Percentiles rank a stretch among this genome's conserved stretches.
phyloP scores from a whole-genome alignment of 495 filamentous ascomycete genomes.

The Talaromyces liani region DNA sequence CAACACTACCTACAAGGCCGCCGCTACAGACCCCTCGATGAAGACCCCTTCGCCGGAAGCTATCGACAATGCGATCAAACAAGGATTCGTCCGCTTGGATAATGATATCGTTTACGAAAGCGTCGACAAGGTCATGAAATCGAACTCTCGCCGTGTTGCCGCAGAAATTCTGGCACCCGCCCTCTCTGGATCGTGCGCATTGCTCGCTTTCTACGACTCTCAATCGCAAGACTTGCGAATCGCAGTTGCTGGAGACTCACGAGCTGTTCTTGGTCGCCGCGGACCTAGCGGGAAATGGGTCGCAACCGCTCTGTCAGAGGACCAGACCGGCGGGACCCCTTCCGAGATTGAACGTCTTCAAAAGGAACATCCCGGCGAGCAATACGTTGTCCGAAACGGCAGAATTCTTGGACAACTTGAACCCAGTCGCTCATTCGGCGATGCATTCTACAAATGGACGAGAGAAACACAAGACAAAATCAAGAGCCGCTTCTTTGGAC shows the following conservation, averaged over 20 bases:
- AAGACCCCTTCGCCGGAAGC: conserved; percentile 61
- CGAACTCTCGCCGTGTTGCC: conserved; percentile 77
- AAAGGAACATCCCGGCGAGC: conserved; percentile 80
- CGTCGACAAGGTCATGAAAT: conserved; percentile 77
- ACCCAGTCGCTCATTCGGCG: conserved; percentile 89
- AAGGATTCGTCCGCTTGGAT: conserved; percentile 80
- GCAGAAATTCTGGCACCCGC: conserved; percentile 90
- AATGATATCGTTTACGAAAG: conserved; percentile 88
- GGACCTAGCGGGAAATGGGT: conserved; percentile 81
- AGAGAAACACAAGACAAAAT: conserved; percentile 73
- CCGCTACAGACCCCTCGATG: conserved; percentile 52
- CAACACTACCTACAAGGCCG: conserved; percentile 82
- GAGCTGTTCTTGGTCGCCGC: conserved; percentile 83
- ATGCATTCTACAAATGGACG: conserved; percentile 95
- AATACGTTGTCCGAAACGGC: conserved; percentile 74
- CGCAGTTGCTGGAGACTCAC: conserved; percentile 89
- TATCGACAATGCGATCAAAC: conserved; percentile 87
- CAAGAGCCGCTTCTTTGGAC: conserved; percentile 76
- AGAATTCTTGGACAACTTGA: conserved; percentile 88
- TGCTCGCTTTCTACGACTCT: conserved; percentile 93
- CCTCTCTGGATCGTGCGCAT: conserved; percentile 88
- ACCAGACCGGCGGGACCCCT: conserved; percentile 83
- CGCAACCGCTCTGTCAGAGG: conserved; percentile 78
- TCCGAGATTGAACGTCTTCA: conserved; percentile 77
- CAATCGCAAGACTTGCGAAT: conserved; percentile 75